These are phyloP conservation scores for Aspergillus cejpii DNA, from an alignment of 2,329 filamentous ascomycete species.

Conservation along the genomic window DNA sequence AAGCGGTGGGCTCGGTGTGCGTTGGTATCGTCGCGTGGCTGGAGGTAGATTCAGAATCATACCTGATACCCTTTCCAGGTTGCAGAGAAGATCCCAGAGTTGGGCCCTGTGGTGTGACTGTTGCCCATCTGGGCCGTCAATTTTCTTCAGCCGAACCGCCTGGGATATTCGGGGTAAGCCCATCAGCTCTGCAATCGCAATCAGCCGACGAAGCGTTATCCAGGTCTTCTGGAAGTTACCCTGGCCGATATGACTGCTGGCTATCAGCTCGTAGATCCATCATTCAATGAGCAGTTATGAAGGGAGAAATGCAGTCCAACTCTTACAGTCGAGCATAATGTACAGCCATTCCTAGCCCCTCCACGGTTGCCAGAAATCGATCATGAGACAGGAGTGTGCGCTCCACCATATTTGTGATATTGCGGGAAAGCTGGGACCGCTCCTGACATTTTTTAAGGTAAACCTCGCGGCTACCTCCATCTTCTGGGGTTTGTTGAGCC, in stretches of 20 bases:
- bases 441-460: background rate
- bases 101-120: constrained; percentile 18
- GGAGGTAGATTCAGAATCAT: constrained; percentile 35
- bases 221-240: constrained; percentile 34
- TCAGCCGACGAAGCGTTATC: constrained; percentile 33
- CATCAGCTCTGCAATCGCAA: constrained; percentile 36
- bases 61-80: constrained; percentile 26
- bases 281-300: no score
- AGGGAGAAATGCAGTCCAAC: no score
- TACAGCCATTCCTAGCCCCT: constrained; percentile 22
- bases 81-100: constrained; percentile 31
- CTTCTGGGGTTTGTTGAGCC: constrained; percentile 9
- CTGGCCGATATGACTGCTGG: constrained; percentile 26
- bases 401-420: constrained; percentile 10
- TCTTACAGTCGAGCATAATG: constrained; percentile 34
- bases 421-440: constrained; percentile 5
- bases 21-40: constrained; percentile 23
- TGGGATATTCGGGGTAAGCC: constrained; percentile 26
- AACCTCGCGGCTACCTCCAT: background rate
- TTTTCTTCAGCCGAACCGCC: constrained; percentile 1
- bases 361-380: constrained; percentile 9
- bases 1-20: background rate
- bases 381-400: constrained; percentile 12
- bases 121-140: constrained; percentile 4
- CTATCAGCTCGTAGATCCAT: background rate